Evolutionary conservation across 208 protist genomes (phyloP).

Genomic region (Leishmania gerbilli): DNA sequence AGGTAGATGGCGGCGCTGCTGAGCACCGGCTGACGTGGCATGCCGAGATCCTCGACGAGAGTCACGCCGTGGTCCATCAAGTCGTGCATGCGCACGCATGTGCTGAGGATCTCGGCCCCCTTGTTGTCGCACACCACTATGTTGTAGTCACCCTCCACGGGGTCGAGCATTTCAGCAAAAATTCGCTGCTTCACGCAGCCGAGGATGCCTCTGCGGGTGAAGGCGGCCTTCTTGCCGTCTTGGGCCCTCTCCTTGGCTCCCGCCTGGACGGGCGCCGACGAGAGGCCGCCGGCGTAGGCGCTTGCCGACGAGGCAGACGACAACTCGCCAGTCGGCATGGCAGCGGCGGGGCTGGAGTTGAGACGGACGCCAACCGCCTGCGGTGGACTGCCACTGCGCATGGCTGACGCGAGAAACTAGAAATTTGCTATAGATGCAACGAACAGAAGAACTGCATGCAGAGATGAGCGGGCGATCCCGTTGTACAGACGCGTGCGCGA

Average conservation of each 20-base stretch:
- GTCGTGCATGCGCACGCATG: constrained; percentile 71
- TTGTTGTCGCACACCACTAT: constrained; percentile 72
- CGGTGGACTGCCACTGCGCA: background rate
- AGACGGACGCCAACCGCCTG: background rate
- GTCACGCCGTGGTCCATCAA: constrained; percentile 78
- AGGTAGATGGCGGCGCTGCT: constrained; percentile 74
- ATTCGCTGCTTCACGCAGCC: constrained; percentile 62
- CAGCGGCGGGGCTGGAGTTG: background rate
- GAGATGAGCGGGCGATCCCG: background rate
- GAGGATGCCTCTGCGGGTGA: constrained; percentile 42
- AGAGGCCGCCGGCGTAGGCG: background rate
- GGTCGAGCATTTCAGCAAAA: constrained; percentile 63
- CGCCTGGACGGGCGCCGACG: background rate
- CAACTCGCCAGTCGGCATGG: background rate
- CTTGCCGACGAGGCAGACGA: background rate
- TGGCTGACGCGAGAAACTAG: background rate
- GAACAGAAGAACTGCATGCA: background rate
- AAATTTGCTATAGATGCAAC: background rate
- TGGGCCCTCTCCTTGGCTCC: background rate
- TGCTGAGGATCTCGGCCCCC: constrained; percentile 58
- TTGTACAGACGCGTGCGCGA: too few relatives aligned
- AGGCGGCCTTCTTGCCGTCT: constrained; percentile 19
- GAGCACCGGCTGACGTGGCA: constrained; percentile 65
- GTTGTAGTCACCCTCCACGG: constrained; percentile 56
- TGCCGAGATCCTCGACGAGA: constrained; percentile 73